Base-by-base conservation (phyloP, 164 flowering plant species). In the Dillenia suffruticosa region DNA sequence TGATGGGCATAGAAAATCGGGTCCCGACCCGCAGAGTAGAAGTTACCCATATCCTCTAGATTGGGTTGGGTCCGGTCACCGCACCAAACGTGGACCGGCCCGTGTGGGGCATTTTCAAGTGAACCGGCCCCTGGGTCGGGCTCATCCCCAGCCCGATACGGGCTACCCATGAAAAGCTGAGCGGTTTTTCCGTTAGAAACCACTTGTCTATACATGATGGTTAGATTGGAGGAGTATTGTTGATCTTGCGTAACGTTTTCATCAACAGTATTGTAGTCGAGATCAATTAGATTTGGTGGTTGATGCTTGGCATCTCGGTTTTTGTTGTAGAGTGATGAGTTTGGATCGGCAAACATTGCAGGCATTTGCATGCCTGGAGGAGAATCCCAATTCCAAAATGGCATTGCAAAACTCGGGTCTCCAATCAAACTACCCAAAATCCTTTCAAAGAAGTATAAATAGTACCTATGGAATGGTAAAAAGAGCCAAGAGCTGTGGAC, bases 121-220 rank as follows among this genome's bases (percentile, higher is more conserved):
- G 87, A 59, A 0, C 87, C 88, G 0, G 66, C 60, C 1, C 82
- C 86, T 0, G 81, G 79, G 49, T 68, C 69, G 0, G 80, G 55
- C 5, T 70, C 67, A 10, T 69, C 75, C 0, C 84, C 84, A 12
- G 84, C 78, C 3, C 79, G 74, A 49, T 76, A 81, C 1, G 82
- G 56, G 3, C 61, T 44, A 1, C 89, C 92, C 11, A 78, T 12
- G 67, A 84, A 86, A 9, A 81, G 74, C 16, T 11, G 3, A 43
- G 77, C 53, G 12, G 76, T 68, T 58, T 76, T 65, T 8, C 65
- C 70, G 51, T 66, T 68, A 0, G 83, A 65, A 19, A 84, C 77
- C 77, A 87, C 67, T 47, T 76, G 79, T 51, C 83, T 51, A 62
- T 84, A 82, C 86, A 87, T 87, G 9, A 81, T 51, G 1, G 67